phyloP scores from a whole-genome alignment of 129 eudicot species.

The Pseudognaphalium luteoalbum region DNA sequence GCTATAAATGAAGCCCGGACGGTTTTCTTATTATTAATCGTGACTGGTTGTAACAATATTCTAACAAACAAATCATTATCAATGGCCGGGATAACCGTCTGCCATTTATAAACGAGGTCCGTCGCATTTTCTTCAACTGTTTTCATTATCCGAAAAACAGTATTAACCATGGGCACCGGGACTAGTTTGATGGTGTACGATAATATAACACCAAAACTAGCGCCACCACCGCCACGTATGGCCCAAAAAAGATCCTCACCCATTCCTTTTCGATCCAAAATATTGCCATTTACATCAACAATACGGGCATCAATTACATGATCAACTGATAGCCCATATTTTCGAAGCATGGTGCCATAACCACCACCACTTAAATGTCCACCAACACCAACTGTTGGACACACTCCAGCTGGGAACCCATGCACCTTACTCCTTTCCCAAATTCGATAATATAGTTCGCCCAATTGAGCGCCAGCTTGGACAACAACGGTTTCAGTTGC shows the following conservation, averaged over 20 bases:
- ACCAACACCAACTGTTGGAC: constrained; percentile 38
- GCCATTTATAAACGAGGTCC: constrained; percentile 36
- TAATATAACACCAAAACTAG: constrained; percentile 39
- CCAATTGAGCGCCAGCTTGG: constrained; percentile 33
- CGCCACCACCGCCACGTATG: constrained; percentile 39
- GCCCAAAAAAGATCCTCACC: constrained; percentile 48
- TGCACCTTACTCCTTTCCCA: constrained; percentile 36
- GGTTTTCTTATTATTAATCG: constrained; percentile 10
- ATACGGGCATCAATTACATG: constrained; percentile 34
- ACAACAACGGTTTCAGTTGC: constrained; percentile 27
- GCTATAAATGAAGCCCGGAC: constrained; percentile 27
- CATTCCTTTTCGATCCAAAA: constrained; percentile 33
- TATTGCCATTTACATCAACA: constrained; percentile 24
- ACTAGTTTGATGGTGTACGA: constrained; percentile 37
- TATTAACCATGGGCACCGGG: constrained; percentile 25
- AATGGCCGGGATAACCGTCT: neutral
- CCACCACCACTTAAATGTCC: constrained; percentile 40
- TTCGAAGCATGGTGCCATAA: constrained; percentile 42
- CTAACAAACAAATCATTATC: constrained; percentile 27
- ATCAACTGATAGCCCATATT: constrained; percentile 39
- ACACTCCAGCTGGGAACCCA: constrained; percentile 40
- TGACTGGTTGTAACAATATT: constrained; percentile 20
- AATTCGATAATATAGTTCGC: constrained; percentile 37
- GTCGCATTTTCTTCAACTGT: constrained; percentile 29
- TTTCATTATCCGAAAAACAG: constrained; percentile 28